Percentiles rank a stretch among this genome's conserved stretches.
Evolutionary conservation across 1,284 basidiomycete genomes (phyloP).

Genomic region (Cutaneotrichosporon sp.): DNA sequence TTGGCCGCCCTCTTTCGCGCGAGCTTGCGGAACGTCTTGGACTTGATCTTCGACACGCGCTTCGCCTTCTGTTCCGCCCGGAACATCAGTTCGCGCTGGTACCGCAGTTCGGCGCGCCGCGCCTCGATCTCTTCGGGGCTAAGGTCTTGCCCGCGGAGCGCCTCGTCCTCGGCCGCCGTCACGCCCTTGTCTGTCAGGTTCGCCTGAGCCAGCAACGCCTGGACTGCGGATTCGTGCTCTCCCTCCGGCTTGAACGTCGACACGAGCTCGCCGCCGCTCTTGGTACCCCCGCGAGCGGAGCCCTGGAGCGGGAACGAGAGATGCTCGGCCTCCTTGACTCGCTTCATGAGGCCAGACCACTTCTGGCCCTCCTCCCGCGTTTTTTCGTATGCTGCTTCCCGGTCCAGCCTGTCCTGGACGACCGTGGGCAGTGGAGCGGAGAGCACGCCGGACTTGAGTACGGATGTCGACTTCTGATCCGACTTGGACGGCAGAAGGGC

Average conservation of each 20-base stretch:
- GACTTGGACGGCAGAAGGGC: slow-evolving; percentile 35
- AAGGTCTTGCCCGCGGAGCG: slow-evolving; percentile 64
- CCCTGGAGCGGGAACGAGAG: slow-evolving; percentile 87
- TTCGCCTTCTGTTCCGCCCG: slow-evolving; percentile 87
- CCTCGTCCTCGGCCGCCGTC: slow-evolving; percentile 68
- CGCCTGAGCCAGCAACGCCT: slow-evolving; percentile 67
- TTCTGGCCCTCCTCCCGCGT: slow-evolving; percentile 89
- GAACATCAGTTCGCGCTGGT: slow-evolving; percentile 90
- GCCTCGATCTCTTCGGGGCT: slow-evolving; percentile 75
- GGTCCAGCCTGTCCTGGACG: slow-evolving; percentile 81
- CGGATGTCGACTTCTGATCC: slow-evolving; percentile 54
- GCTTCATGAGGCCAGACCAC: slow-evolving; percentile 87
- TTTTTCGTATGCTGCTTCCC: slow-evolving; percentile 88
- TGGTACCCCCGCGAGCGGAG: slow-evolving; percentile 52
- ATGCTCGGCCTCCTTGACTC: slow-evolving; percentile 85
- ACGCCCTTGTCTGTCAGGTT: slow-evolving; percentile 76
- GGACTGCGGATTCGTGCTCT: slow-evolving; percentile 70
- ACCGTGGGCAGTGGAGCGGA: slow-evolving; percentile 81
- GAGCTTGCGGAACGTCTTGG: slow-evolving; percentile 83
- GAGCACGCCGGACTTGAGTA: slow-evolving; percentile 59
- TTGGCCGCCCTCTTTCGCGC: slow-evolving; percentile 69
- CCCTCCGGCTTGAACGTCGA: slow-evolving; percentile 70
- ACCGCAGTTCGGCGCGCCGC: slow-evolving; percentile 72
- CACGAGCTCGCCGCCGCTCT: slow-evolving; percentile 43
- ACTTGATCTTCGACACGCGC: slow-evolving; percentile 91